Percentiles rank a stretch among this genome's conserved stretches.
These are phyloP conservation scores for Immersiporthe knoxdaviesiana DNA, from an alignment of 2,329 filamentous ascomycete species.

Conservation along the genomic window DNA sequence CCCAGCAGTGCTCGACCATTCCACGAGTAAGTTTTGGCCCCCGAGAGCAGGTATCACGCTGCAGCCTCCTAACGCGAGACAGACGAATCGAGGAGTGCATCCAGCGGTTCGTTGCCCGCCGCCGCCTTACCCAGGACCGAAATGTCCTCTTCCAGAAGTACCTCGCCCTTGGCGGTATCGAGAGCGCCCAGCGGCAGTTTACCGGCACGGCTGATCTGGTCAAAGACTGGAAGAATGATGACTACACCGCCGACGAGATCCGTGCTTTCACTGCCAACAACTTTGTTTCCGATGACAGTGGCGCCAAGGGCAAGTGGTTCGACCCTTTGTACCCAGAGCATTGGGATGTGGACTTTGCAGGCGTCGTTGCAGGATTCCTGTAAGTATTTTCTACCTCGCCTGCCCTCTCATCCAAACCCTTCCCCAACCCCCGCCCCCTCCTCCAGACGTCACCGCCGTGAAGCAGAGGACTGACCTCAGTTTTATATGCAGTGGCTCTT, in stretches of 20 bases:
- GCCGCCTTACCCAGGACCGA: slow-evolving; percentile 70
- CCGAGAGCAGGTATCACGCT: slow-evolving; percentile 12
- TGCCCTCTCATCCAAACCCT: background rate
- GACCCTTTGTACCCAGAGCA: slow-evolving; percentile 52
- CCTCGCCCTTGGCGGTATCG: slow-evolving; percentile 80
- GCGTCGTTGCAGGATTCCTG: slow-evolving; percentile 78
- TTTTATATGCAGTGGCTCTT: slow-evolving; percentile 50
- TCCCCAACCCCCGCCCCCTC: too few species aligned
- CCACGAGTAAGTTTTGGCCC: slow-evolving; percentile 50
- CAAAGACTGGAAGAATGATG: slow-evolving; percentile 50
- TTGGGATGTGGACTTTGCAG: slow-evolving; percentile 81
- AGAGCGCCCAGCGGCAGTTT: slow-evolving; percentile 60
- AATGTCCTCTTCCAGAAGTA: slow-evolving; percentile 75
- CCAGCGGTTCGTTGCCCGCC: slow-evolving; percentile 75
- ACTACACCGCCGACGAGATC: slow-evolving; percentile 59
- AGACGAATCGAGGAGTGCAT: slow-evolving; percentile 86
- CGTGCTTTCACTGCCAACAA: slow-evolving; percentile 67
- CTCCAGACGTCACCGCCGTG: too few species aligned
- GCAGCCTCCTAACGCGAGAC: slow-evolving; percentile 24
- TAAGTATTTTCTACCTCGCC: slow-evolving; percentile 46
- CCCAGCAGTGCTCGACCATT: slow-evolving; percentile 54
- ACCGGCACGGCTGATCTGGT: slow-evolving; percentile 52
- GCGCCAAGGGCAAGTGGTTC: slow-evolving; percentile 48
- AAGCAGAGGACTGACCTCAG: background rate
- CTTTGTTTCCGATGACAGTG: slow-evolving; percentile 54